Evolutionary conservation across 1,139 yeast species (phyloP), one percentile per base, ranked within the genome.

Genomic region (Wickerhamiella pararugosa): DNA sequence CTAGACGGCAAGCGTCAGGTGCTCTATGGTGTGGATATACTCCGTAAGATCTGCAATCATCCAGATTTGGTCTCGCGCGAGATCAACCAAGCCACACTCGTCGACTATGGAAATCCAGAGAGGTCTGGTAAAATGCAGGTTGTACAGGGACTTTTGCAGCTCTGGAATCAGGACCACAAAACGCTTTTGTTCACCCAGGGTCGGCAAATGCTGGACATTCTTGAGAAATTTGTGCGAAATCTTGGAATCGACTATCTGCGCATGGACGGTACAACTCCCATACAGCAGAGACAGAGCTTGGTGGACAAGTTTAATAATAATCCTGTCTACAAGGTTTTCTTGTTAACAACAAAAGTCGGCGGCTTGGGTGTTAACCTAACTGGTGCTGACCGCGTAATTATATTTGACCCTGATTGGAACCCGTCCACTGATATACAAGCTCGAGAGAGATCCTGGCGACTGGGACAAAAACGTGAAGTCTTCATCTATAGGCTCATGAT

Each of bases 361-460:
- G 98, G 98, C 0, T 65, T 90, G 37, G 98, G 98, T 25, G 83
- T 90, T 1, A 90, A 90, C 58, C 61, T 90, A 40, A 90, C 96
- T 0, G 97, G 97, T 4, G 98, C 98, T 0, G 90, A 86, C 53
- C 64, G 98, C 42, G 95, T 90, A 5, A 84, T 90, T 15, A 90
- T 90, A 11, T 90, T 71, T 57, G 98, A 90, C 55, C 98, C 98
- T 0, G 98, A 90, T 59, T 90, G 98, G 98, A 90, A 90, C 55
- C 98, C 98, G 0, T 84, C 96, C 0, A 90, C 97, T 0, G 98
- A 90, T 64, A 72, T 90, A 49, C 98, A 90, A 60, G 98, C 98
- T 0, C 66, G 98, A 49, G 98, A 90, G 59, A 64, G 98, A 41
- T 97, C 97, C 0, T 90, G 98, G 98, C 68, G 98, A 51, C 69